Percentiles rank a stretch among this genome's conserved stretches.
phyloP scores from a whole-genome alignment of 1,284 basidiomycete genomes.

The Ustilago crameri region DNA sequence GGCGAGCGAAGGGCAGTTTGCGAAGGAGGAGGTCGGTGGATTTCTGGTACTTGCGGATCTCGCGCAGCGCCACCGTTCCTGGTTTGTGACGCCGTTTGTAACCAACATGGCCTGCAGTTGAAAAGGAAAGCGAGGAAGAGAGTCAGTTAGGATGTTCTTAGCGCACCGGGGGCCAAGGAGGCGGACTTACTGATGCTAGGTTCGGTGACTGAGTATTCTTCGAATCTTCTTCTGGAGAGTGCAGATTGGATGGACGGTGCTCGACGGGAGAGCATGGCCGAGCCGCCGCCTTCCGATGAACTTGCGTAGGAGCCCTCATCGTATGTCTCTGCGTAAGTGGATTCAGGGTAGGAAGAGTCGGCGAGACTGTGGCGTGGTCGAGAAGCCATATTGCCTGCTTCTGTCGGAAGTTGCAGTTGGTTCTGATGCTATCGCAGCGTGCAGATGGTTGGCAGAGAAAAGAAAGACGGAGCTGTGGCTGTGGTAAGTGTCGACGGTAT shows the following conservation, averaged over 20 bases:
- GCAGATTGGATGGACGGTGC: conserved; percentile 41
- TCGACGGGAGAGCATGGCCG: conserved; percentile 46
- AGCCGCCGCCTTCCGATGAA: conserved; percentile 47
- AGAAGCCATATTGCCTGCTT: conserved; percentile 20
- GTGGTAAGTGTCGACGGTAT: not conserved
- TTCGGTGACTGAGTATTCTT: conserved; percentile 42
- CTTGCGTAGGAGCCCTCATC: conserved; percentile 45
- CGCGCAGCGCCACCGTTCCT: conserved; percentile 66
- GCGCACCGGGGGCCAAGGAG: too few relatives aligned
- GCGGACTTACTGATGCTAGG: conserved; percentile 44
- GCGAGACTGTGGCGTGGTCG: conserved; percentile 29
- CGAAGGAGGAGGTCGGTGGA: conserved; percentile 66
- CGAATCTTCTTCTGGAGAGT: conserved; percentile 36
- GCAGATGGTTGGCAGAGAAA: not conserved
- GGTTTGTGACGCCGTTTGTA: conserved; percentile 59
- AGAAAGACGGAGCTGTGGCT: too few relatives aligned
- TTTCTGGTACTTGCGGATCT: conserved; percentile 67
- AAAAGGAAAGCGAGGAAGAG: not conserved
- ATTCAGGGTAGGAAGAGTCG: conserved; percentile 38
- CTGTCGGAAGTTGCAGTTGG: not conserved
- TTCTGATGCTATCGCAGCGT: not conserved
- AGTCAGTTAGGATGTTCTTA: too few relatives aligned
- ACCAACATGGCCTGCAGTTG: conserved; percentile 27
- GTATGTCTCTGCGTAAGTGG: conserved; percentile 41
- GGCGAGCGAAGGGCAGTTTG: conserved; percentile 66